Conservation (phyloP, 805 yeast genomes). For the Naumovozyma baii region DNA sequence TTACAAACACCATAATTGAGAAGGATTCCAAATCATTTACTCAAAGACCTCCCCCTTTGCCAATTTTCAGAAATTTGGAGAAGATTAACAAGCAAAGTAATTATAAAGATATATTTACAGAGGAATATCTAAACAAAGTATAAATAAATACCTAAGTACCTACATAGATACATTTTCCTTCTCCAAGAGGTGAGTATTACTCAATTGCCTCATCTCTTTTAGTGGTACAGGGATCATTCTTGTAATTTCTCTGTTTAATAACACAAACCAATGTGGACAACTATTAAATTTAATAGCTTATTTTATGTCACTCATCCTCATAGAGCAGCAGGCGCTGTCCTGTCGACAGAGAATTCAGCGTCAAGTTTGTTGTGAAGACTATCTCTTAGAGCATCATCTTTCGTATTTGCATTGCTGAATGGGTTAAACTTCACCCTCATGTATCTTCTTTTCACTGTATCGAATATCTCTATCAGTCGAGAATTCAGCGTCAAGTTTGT, state of each 20-base stretch:
- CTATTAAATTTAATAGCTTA: too few species aligned
- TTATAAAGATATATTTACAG: conserved; percentile 7
- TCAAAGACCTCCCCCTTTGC: conserved; percentile 32
- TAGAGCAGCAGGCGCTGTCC: too few species aligned
- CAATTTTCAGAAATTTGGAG: conserved; percentile 56
- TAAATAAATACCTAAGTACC: background rate
- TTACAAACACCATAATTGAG: conserved; percentile 31
- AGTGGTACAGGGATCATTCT: too few species aligned
- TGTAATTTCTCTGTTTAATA: too few species aligned
- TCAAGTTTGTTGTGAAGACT: conserved; percentile 13
- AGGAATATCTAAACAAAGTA: conserved; percentile 4
- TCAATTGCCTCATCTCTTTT: too few species aligned
- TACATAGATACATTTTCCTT: too few species aligned
- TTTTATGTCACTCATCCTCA: too few species aligned
- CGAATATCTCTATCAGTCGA: conserved; percentile 9
- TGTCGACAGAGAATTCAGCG: conserved; percentile 2
- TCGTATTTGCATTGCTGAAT: conserved; percentile 8
- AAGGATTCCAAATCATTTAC: conserved; percentile 13
- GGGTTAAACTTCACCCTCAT: conserved; percentile 23
- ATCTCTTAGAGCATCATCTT: conserved; percentile 8
- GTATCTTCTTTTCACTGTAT: conserved; percentile 18
- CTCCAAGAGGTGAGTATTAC: too few species aligned
- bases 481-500: conserved; percentile 10
- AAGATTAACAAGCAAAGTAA: conserved; percentile 43
- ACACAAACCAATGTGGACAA: too few species aligned